These are phyloP conservation scores for Gillenia trifoliata DNA, from an alignment of 306 rosid species.

Conservation along the genomic window DNA sequence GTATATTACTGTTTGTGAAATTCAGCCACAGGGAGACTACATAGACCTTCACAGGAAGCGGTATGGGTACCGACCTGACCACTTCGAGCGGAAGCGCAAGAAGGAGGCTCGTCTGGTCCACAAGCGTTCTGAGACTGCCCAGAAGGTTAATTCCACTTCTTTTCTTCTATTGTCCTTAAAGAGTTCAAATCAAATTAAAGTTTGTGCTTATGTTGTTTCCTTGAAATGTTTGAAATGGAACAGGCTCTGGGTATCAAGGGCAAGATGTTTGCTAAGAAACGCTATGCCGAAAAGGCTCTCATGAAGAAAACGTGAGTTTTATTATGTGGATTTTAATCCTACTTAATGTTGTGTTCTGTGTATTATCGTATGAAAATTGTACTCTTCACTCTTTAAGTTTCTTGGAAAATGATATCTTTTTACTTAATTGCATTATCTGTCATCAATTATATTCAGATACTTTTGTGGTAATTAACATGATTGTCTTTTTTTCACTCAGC, in stretches of 20 bases:
- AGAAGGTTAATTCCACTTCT: slow-evolving; percentile 47
- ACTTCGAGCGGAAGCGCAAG: slow-evolving; percentile 92
- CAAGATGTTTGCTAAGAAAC: slow-evolving; percentile 73
- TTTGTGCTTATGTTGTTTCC: not conserved
- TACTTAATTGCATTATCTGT: too few relatives aligned
- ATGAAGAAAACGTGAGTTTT: slow-evolving; percentile 93
- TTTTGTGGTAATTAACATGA: not conserved
- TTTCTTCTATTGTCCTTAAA: not conserved
- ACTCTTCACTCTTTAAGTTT: not conserved
- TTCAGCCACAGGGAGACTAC: slow-evolving; percentile 95
- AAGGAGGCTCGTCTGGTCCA: slow-evolving; percentile 80
- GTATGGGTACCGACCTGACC: slow-evolving; percentile 74
- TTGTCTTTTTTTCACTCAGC: not conserved
- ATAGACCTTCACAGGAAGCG: slow-evolving; percentile 84
- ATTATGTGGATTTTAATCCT: not conserved
- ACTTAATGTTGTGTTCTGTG: not conserved
- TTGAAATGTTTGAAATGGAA: slow-evolving; percentile 5
- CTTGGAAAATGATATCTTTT: too few relatives aligned
- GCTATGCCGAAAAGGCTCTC: slow-evolving; percentile 72
- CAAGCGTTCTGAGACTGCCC: slow-evolving; percentile 69
- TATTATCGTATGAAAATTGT: too few relatives aligned
- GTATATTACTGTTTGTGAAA: not conserved
- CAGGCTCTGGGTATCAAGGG: slow-evolving; percentile 83
- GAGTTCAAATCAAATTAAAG: not conserved
- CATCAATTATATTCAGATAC: too few relatives aligned